These are phyloP conservation scores for Dryas integrifolia DNA, from an alignment of 331 rosid species.

Conservation along the genomic window DNA sequence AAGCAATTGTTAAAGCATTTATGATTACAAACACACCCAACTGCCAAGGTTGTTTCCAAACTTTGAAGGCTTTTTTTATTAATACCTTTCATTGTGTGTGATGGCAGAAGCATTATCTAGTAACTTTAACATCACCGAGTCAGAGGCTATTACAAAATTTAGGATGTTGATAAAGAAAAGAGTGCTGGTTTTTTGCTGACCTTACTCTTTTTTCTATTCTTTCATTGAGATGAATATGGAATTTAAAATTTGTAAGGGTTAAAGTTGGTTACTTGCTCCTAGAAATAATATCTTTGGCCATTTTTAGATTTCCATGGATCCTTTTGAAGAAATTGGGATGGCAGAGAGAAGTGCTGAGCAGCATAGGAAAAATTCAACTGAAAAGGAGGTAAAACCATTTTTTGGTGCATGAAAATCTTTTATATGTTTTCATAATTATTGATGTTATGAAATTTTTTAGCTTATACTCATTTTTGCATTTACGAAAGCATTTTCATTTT, in stretches of 20 bases:
- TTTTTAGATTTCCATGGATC: conserved; percentile 71
- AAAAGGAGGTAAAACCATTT: conserved; percentile 64
- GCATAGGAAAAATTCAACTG: conserved; percentile 70
- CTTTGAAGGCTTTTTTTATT: background rate
- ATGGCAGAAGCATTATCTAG: background rate
- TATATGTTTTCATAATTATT: background rate
- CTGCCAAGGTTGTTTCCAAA: background rate
- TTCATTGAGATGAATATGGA: background rate
- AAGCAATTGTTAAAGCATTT: background rate
- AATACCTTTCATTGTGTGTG: background rate
- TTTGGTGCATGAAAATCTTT: background rate
- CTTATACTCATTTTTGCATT: background rate
- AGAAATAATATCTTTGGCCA: background rate
- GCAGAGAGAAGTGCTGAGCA: conserved; percentile 73
- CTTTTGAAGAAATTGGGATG: conserved; percentile 83
- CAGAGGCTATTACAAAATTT: background rate
- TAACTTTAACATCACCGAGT: background rate
- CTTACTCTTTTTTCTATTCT: background rate
- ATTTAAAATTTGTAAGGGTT: background rate
- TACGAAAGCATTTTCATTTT: background rate
- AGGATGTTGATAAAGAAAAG: background rate
- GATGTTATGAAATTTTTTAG: background rate
- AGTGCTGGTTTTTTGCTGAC: background rate
- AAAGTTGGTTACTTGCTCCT: background rate
- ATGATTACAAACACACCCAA: background rate